Evolutionary conservation across 768 basidiomycete species (phyloP).

Genomic region (Boletellus emodensis): DNA sequence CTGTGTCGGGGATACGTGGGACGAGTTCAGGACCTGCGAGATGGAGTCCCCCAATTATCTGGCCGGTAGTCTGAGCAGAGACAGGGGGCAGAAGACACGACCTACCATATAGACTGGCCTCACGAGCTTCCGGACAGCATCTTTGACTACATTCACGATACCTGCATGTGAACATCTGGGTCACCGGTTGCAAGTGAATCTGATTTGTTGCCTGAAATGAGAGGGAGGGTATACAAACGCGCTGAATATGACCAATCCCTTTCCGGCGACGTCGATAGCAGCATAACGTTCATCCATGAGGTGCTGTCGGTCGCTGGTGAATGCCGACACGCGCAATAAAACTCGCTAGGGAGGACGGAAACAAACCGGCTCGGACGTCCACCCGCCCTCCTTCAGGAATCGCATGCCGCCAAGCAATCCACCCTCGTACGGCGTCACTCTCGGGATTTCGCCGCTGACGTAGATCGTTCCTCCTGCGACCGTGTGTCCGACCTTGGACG

Average conservation of each 20-base stretch:
- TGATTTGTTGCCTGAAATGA: background rate
- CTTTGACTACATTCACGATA: conserved; percentile 76
- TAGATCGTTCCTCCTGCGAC: conserved; percentile 63
- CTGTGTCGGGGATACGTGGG: conserved; percentile 62
- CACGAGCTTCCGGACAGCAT: conserved; percentile 57
- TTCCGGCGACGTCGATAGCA: conserved; percentile 72
- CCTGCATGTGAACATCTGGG: conserved; percentile 72
- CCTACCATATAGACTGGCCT: conserved; percentile 74
- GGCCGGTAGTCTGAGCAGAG: background rate
- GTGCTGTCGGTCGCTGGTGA: conserved; percentile 38
- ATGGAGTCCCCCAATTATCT: conserved; percentile 82
- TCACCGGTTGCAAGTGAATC: background rate
- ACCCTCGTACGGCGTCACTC: conserved; percentile 62
- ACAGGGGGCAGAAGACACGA: background rate
- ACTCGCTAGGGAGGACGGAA: background rate
- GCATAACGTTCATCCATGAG: conserved; percentile 84
- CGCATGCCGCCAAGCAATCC: conserved; percentile 67
- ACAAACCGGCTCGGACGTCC: conserved; percentile 55
- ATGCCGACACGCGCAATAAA: background rate
- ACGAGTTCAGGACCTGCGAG: conserved; percentile 68
- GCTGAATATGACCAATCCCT: conserved; percentile 80
- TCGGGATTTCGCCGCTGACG: conserved; percentile 78
- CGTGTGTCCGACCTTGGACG: conserved; percentile 55
- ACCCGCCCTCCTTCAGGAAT: conserved; percentile 42
- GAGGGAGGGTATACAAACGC: conserved; percentile 48